A percentile compares a stretch with the other conserved stretches of the same genome.
phyloP scores from a whole-genome alignment of 2,329 filamentous ascomycete genomes.

The Madurella fahalii region DNA sequence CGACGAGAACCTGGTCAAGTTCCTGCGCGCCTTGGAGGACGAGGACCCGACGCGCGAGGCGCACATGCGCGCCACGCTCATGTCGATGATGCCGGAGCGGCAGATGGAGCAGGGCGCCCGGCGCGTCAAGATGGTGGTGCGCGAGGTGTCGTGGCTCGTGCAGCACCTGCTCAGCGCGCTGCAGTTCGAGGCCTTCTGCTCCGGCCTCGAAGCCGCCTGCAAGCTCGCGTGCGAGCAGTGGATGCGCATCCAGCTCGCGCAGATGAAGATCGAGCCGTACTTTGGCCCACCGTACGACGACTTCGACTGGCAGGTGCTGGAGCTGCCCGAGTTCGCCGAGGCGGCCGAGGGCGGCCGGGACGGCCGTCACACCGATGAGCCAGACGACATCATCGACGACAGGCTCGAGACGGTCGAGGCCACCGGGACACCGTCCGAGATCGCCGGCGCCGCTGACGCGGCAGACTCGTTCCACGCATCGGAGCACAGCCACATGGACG shows the following conservation, averaged over 20 bases:
- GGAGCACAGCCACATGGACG: conserved; percentile 9
- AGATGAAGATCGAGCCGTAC: conserved; percentile 35
- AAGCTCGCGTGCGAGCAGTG: conserved; percentile 32
- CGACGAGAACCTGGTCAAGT: conserved; percentile 28
- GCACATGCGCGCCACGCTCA: conserved; percentile 31
- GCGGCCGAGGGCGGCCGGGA: conserved; percentile 13
- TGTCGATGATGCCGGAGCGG: conserved; percentile 30
- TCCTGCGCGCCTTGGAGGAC: conserved; percentile 31
- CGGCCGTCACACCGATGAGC: conserved; percentile 1
- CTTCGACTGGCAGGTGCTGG: conserved; percentile 35
- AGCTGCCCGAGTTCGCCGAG: conserved; percentile 31
- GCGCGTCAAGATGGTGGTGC: conserved; percentile 32
- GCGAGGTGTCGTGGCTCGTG: conserved; percentile 34
- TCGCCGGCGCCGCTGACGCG: conserved; percentile 1
- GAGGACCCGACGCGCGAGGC: conserved; percentile 30
- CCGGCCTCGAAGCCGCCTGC: conserved; percentile 28
- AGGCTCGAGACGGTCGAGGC: conserved; percentile 20
- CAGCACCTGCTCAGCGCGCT: conserved; percentile 32
- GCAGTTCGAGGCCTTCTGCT: conserved; percentile 32
- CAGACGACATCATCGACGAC: conserved; percentile 12
- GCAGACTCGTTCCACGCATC: conserved; percentile 1
- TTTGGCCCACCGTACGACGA: conserved; percentile 35
- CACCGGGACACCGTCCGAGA: background rate
- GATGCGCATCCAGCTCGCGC: conserved; percentile 31
- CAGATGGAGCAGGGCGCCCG: conserved; percentile 27